Conservation (phyloP, 129 eudicot genomes). For the Tanacetum coccineum region DNA sequence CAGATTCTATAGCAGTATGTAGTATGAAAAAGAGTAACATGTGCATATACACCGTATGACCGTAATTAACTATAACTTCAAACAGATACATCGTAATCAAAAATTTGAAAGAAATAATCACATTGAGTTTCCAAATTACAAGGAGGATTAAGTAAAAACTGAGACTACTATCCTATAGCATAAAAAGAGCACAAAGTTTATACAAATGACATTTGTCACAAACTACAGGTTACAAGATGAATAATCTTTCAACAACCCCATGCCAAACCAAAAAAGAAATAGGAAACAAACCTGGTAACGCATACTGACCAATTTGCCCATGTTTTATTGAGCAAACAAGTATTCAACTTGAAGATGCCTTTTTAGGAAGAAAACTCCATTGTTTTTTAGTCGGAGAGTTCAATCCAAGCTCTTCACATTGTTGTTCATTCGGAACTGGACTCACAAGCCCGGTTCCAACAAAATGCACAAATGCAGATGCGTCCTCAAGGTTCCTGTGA, state of each 20-base stretch:
- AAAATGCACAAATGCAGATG: constrained; percentile 74
- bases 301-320: constrained; percentile 10
- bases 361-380: constrained; percentile 31
- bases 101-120: background rate
- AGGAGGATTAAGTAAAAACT: background rate
- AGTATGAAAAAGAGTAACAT: background rate
- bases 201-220: constrained; percentile 24
- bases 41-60: background rate
- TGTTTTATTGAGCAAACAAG: background rate
- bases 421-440: constrained; percentile 67
- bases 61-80: background rate
- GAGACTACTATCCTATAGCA: constrained; percentile 8
- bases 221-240: constrained; percentile 18
- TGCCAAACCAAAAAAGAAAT: constrained; percentile 4
- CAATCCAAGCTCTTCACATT: constrained; percentile 64
- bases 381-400: constrained; percentile 21
- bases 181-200: background rate
- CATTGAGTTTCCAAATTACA: constrained; percentile 3
- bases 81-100: constrained; percentile 1
- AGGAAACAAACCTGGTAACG: background rate
- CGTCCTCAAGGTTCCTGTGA: constrained; percentile 63
- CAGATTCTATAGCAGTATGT: background rate
- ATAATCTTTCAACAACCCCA: constrained; percentile 15
- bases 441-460: constrained; percentile 60
- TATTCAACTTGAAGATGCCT: background rate